Evolutionary conservation across 2,329 filamentous ascomycete species (phyloP), one percentile per base, ranked within the genome.

Genomic region (Apiospora pterosperma): DNA sequence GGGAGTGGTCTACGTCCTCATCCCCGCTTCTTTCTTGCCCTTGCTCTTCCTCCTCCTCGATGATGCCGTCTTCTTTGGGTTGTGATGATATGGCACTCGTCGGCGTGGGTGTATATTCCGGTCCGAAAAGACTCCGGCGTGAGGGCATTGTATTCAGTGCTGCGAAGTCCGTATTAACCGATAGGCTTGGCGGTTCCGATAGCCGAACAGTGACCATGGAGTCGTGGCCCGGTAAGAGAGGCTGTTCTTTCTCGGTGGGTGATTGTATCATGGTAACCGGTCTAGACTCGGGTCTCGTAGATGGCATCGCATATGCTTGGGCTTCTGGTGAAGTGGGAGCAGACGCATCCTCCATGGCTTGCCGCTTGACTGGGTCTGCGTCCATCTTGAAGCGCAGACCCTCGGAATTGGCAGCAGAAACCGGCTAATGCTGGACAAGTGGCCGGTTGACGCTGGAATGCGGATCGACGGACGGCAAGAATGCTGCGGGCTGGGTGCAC

Each of bases 181-280:
- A 76, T 71, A 88, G 72, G 70, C 82, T 72, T 70, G 85, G 76
- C 65, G 84, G 80, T 74, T 92, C 90, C 23, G 90, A 92, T 60
- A 93, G 81, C 63, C 90, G 85, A 55, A 93, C 90, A 8, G 90
- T 93, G 58, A 93, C 90, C 89, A 93, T 90, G 23, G 91, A 93
- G 77, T 92, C 90, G 74, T 85, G 84, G 36, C 73, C 71, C 38
- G 70, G 72, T 36, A 71, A 65, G 36, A 64, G 72, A 21, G 63
- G 66, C 63, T 68, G 61, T 62, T 70, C 68, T 61, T 67, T 68
- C 48, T 72, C 69, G 28, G 68, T 58, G 11, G 60, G 60, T 19
- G 60, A 62, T 34, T 62, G 39, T 23, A 48, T 8, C 31, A 62
- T 48, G 38, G 60, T 62, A 19, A 36, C 60, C 7, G 39, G 60